phyloP scores from a whole-genome alignment of 2,329 filamentous ascomycete species.

The Diplocarpon mali region DNA sequence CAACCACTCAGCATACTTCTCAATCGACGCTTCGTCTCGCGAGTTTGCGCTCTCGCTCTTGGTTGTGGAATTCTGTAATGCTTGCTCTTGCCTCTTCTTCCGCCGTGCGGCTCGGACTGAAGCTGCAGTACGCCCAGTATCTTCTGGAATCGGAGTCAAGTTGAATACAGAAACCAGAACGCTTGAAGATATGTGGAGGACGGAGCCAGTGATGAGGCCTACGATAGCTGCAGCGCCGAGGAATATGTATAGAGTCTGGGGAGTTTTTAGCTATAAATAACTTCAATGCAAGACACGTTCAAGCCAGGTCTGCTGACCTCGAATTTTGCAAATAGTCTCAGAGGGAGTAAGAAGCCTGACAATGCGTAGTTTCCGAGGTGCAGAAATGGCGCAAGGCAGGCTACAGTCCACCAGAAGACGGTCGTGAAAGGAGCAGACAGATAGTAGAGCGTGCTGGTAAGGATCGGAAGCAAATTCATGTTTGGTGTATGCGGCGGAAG shows the following conservation, averaged over 20 bases:
- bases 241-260: constrained; percentile 35
- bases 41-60: constrained; percentile 7
- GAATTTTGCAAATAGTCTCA: constrained; percentile 23
- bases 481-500: background rate
- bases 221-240: constrained; percentile 56
- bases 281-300: background rate
- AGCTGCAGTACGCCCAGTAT: constrained; percentile 15
- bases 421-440: constrained; percentile 17
- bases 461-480: constrained; percentile 17
- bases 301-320: constrained; percentile 16
- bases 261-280: constrained; percentile 7
- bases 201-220: constrained; percentile 51
- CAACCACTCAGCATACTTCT: constrained; percentile 23
- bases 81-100: constrained; percentile 19
- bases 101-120: constrained; percentile 19
- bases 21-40: constrained; percentile 10
- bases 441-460: constrained; percentile 16
- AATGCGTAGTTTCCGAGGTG: constrained; percentile 18
- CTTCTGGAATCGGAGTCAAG: constrained; percentile 26
- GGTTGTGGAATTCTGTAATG: constrained; percentile 14
- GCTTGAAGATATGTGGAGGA: constrained; percentile 46
- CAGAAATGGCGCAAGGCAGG: constrained; percentile 20
- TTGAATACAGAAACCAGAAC: constrained; percentile 41
- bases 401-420: constrained; percentile 12
- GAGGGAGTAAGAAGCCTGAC: constrained; percentile 17